phyloP scores from a whole-genome alignment of 805 yeast species.

The Wilhelminamyces savonicus region DNA sequence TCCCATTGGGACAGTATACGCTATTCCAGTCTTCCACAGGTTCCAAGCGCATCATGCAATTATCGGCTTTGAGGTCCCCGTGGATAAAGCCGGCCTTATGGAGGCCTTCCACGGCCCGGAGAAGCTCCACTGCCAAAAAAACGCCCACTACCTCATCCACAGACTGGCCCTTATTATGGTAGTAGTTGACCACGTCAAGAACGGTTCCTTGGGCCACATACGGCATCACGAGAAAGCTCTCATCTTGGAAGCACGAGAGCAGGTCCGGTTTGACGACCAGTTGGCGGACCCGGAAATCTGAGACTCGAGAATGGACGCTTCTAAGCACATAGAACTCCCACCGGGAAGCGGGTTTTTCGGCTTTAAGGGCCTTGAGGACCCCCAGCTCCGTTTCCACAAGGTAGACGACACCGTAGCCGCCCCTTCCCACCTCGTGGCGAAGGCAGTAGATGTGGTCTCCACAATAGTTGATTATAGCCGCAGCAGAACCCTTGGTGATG shows the following conservation, averaged over 20 bases:
- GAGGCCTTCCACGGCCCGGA: slow-evolving; percentile 52
- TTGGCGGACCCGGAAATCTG: slow-evolving; percentile 23
- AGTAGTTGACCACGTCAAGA: slow-evolving; percentile 56
- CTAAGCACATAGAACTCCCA: slow-evolving; percentile 81
- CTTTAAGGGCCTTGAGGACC: slow-evolving; percentile 57
- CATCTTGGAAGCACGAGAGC: slow-evolving; percentile 55
- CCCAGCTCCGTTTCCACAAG: slow-evolving; percentile 58
- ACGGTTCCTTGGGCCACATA: slow-evolving; percentile 68
- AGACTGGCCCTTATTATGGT: slow-evolving; percentile 15
- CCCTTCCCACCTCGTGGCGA: slow-evolving; percentile 60
- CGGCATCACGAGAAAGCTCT: slow-evolving; percentile 60
- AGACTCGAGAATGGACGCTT: slow-evolving; percentile 42
- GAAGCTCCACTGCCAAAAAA: slow-evolving; percentile 58
- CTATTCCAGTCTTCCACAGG: slow-evolving; percentile 7
- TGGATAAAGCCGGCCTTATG: slow-evolving; percentile 68
- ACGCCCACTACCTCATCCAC: slow-evolving; percentile 60
- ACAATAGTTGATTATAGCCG: slow-evolving; percentile 39
- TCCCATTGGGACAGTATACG: slow-evolving; percentile 26
- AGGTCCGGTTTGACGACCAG: slow-evolving; percentile 47
- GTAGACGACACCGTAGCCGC: slow-evolving; percentile 77
- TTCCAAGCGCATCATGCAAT: slow-evolving; percentile 66
- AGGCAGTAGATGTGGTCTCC: slow-evolving; percentile 43
- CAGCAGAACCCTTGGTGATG: slow-evolving; percentile 26
- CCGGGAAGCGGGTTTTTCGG: slow-evolving; percentile 58
- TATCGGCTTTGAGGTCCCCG: slow-evolving; percentile 83